A percentile compares a stretch with the other conserved stretches of the same genome.
phyloP scores from a whole-genome alignment of 2,329 filamentous ascomycete genomes.

The Coniosporium tulheliwenetii region DNA sequence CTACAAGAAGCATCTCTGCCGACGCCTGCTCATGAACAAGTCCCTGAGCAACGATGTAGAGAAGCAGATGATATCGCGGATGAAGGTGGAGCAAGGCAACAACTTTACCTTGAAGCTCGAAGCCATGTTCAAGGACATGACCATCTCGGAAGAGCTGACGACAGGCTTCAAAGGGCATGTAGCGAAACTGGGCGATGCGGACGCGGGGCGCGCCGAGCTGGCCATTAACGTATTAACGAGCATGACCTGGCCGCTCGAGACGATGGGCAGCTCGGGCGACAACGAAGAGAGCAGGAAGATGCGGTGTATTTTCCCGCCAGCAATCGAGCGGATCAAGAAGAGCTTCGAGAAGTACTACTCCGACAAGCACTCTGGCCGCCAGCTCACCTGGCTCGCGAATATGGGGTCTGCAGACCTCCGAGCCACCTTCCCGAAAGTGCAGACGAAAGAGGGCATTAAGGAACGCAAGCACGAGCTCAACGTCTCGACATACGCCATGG shows the following conservation, averaged over 20 bases:
- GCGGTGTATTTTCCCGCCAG: constrained; percentile 56
- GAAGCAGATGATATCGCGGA: constrained; percentile 86
- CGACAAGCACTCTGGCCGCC: constrained; percentile 71
- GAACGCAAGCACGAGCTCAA: constrained; percentile 77
- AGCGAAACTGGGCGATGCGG: constrained; percentile 37
- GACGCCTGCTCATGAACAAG: constrained; percentile 73
- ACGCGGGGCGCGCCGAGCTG: constrained; percentile 57
- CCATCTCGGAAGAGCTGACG: constrained; percentile 70
- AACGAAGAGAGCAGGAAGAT: constrained; percentile 30
- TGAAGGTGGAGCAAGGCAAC: constrained; percentile 94
- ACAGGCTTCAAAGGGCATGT: constrained; percentile 59
- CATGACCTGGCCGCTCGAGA: constrained; percentile 88
- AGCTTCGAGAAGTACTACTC: constrained; percentile 85
- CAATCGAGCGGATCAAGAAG: constrained; percentile 59
- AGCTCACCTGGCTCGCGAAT: constrained; percentile 65
- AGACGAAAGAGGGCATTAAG: constrained; percentile 51
- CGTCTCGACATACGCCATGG: constrained; percentile 83
- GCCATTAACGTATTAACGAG: constrained; percentile 75
- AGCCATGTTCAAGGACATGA: constrained; percentile 96
- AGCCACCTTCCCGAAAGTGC: constrained; percentile 57
- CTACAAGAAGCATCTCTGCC: constrained; percentile 92
- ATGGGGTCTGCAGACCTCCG: constrained; percentile 79
- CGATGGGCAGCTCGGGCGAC: constrained; percentile 46
- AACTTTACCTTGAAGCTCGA: constrained; percentile 88
- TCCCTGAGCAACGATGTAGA: constrained; percentile 85